A percentile compares a stretch with the other conserved stretches of the same genome.
These are phyloP conservation scores for Cutaneotrichosporon cutaneum DNA, from an alignment of 1,284 basidiomycete genomes.

Conservation along the genomic window DNA sequence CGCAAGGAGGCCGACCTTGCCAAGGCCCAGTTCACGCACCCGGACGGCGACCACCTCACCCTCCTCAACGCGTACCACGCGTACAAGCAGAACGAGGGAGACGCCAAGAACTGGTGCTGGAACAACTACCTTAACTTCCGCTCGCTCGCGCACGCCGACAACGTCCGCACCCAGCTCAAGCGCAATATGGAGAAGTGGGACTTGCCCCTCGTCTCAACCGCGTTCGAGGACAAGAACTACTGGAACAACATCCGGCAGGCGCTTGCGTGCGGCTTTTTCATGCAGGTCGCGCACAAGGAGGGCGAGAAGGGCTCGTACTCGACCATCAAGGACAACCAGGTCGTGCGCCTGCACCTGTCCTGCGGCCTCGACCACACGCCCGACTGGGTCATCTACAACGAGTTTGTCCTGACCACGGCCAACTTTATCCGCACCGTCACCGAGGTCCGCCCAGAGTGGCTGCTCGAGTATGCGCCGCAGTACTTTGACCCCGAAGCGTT, in stretches of 20 bases:
- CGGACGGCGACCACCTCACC: constrained; percentile 94
- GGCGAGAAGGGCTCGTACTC: constrained; percentile 82
- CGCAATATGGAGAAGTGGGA: constrained; percentile 90
- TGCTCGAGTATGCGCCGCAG: constrained; percentile 72
- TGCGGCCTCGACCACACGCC: constrained; percentile 90
- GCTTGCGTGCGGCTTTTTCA: constrained; percentile 92
- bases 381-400: constrained; percentile 97
- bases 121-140: constrained; percentile 83
- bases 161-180: constrained; percentile 88
- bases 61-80: constrained; percentile 94
- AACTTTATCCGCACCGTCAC: constrained; percentile 89
- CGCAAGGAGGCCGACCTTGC: constrained; percentile 89
- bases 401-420: constrained; percentile 89
- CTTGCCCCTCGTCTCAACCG: constrained; percentile 73
- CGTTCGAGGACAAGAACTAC: constrained; percentile 71
- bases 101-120: constrained; percentile 85
- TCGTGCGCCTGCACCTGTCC: constrained; percentile 89
- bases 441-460: constrained; percentile 85
- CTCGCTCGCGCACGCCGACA: constrained; percentile 87
- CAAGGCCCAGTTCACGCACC: constrained; percentile 83
- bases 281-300: constrained; percentile 96
- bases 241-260: constrained; percentile 78
- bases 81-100: constrained; percentile 76
- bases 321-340: constrained; percentile 91
- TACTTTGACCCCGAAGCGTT: constrained; percentile 62